phyloP scores from a whole-genome alignment of 352 stramenopile species.

The Pythium sp. region DNA sequence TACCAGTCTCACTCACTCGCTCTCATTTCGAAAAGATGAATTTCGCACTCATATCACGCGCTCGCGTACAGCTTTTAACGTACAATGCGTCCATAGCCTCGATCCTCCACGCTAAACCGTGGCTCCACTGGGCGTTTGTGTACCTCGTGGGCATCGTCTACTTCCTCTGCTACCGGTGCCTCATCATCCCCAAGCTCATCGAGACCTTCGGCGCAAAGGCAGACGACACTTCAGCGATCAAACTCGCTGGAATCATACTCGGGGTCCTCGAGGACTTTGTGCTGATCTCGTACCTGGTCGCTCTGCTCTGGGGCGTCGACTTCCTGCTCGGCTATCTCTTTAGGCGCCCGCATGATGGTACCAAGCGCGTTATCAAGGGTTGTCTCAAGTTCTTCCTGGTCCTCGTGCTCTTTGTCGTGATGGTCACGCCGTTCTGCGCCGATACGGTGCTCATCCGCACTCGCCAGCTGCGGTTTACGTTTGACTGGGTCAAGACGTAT shows the following conservation, averaged over 20 bases:
- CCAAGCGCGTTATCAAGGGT: neutral
- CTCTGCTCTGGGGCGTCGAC: constrained; percentile 22
- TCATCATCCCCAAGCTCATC: constrained; percentile 25
- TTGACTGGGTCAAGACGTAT: constrained; percentile 37
- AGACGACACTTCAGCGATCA: constrained; percentile 16
- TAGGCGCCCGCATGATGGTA: neutral
- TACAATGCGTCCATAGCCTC: no score
- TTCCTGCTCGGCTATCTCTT: no score
- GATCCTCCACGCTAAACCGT: neutral
- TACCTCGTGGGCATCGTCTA: constrained; percentile 26
- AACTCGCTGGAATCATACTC: constrained; percentile 22
- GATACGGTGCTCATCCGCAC: constrained; percentile 39
- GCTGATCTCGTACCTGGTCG: constrained; percentile 25
- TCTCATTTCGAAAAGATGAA: no score
- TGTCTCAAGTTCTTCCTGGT: constrained; percentile 27
- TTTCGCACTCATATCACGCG: no score
- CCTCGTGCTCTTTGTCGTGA: constrained; percentile 24
- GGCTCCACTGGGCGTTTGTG: constrained; percentile 36
- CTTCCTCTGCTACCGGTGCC: constrained; percentile 31
- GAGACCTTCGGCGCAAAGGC: constrained; percentile 22
- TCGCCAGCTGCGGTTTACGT: constrained; percentile 39
- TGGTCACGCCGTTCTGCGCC: constrained; percentile 25
- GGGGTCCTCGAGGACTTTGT: constrained; percentile 45
- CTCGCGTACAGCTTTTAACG: no score
- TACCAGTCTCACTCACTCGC: no score